Base-by-base conservation (phyloP, 2,329 filamentous ascomycete genomes). In the Hypoxylon sp. region DNA sequence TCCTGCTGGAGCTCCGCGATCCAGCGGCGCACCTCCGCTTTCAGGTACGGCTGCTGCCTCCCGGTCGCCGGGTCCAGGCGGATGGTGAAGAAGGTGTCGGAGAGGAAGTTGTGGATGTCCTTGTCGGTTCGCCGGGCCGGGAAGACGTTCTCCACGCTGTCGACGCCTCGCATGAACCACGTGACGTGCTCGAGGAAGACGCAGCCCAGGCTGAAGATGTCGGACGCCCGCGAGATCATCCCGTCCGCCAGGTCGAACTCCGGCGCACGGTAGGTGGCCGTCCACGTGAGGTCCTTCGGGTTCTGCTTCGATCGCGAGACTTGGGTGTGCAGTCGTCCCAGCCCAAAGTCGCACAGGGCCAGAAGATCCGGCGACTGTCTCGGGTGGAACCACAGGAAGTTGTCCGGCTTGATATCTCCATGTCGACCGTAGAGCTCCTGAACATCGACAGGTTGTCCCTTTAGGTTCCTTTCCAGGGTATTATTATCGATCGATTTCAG, bases 211-310 rank as follows among this genome's bases (percentile, higher is more conserved):
- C 72, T 75, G 70, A 75, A 78, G 0, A 78, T 74, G 46, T 81
- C 78, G 20, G 77, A 77, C 0, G 62, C 64, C 4, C 77, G 73
- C 17, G 74, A 79, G 1, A 79, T 73, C 4, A 48, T 53, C 1
- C 65, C 68, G 4, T 50, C 47, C 0, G 52, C 17, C 0, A 77
- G 17, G 4, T 74, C 72, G 26, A 74, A 73, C 20, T 81, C 79
- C 5, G 80, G 79, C 0, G 79, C 76, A n/a, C 72, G 73, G 24
- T 80, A 81, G 0, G 78, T 78, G 6, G 72, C 73, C 0, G 74
- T 69, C 2, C 26, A 37, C 1, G 58, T 11, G 20, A 68, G 34
- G 2, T 56, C 32, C 6, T 51, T 56, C 1, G 69, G 65, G 11
- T 69, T 19, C 4, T 73, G 64, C 15, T 67, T 62, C 0, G 76